Evolutionary conservation across 176 grass and related monocot species (phyloP).

Genomic region (Ananas comosus): DNA sequence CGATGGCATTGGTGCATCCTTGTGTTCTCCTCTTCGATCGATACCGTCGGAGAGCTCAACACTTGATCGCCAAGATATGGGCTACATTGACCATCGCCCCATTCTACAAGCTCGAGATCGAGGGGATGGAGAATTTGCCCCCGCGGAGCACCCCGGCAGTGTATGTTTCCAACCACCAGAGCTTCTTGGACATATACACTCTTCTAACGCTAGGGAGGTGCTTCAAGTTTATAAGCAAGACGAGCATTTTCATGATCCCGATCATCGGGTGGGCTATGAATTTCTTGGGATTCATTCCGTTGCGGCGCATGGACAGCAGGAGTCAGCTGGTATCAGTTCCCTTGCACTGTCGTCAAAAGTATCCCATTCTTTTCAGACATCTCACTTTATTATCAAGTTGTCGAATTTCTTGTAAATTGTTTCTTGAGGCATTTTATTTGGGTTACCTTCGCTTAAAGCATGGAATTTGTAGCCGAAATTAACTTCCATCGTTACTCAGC

Average conservation of each 20-base stretch:
- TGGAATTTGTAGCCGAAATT: no score
- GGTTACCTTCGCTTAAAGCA: no score
- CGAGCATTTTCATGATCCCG: slow-evolving; percentile 83
- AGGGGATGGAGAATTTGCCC: slow-evolving; percentile 84
- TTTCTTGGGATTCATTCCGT: slow-evolving; percentile 82
- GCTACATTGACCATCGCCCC: slow-evolving; percentile 62
- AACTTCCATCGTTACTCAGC: background rate
- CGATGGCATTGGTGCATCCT: slow-evolving; percentile 71
- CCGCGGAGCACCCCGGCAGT: slow-evolving; percentile 49
- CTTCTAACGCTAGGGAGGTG: slow-evolving; percentile 71
- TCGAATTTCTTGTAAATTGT: background rate
- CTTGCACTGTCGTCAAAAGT: background rate
- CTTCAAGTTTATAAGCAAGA: slow-evolving; percentile 99
- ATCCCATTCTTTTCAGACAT: no score
- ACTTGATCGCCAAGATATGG: slow-evolving; percentile 79
- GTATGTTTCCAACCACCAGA: slow-evolving; percentile 94
- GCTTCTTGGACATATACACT: slow-evolving; percentile 92
- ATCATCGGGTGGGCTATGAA: slow-evolving; percentile 98
- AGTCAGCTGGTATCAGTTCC: slow-evolving; percentile 72
- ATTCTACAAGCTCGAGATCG: slow-evolving; percentile 85
- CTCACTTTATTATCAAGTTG: background rate
- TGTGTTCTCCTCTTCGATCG: slow-evolving; percentile 67
- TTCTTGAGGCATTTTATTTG: background rate
- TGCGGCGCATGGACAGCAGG: slow-evolving; percentile 76
- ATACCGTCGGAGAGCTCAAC: slow-evolving; percentile 54